Conservation (phyloP, 2,329 filamentous ascomycete genomes). For the Aureobasidium subglaciale region DNA sequence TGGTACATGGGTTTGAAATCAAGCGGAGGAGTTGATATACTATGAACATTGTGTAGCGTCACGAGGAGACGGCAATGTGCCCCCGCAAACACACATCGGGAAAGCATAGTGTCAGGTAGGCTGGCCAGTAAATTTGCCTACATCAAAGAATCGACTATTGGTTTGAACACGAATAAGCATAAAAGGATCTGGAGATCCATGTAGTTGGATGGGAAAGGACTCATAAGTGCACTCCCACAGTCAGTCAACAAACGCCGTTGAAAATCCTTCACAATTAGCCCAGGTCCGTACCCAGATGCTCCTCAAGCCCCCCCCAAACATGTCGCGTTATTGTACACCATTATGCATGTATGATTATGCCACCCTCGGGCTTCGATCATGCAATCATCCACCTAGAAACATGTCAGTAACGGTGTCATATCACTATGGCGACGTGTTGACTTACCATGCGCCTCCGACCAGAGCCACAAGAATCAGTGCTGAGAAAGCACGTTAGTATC, state of each 20-base stretch:
- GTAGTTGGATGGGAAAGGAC: neutral
- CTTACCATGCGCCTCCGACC: conserved; percentile 40
- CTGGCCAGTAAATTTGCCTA: no score
- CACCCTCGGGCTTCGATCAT: neutral
- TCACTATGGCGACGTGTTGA: neutral
- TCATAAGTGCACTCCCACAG: neutral
- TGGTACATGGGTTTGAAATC: no score
- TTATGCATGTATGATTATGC: neutral
- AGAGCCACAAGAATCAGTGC: conserved; percentile 49
- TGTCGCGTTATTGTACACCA: conserved; percentile 6
- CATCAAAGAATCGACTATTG: no score
- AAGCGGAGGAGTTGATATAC: no score
- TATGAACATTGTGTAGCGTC: no score
- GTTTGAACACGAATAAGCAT: no score
- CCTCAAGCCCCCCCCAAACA: neutral
- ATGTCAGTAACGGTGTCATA: neutral
- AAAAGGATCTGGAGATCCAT: neutral
- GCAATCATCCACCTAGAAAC: conserved; percentile 11
- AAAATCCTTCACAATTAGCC: neutral
- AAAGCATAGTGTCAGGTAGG: no score
- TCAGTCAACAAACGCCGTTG: neutral
- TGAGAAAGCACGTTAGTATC: neutral
- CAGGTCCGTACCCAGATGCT: neutral
- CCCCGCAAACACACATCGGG: no score
- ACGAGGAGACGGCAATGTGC: no score